phyloP scores from a whole-genome alignment of 169 alveolate genomes.

The Ichthyophthirius multifiliis region DNA sequence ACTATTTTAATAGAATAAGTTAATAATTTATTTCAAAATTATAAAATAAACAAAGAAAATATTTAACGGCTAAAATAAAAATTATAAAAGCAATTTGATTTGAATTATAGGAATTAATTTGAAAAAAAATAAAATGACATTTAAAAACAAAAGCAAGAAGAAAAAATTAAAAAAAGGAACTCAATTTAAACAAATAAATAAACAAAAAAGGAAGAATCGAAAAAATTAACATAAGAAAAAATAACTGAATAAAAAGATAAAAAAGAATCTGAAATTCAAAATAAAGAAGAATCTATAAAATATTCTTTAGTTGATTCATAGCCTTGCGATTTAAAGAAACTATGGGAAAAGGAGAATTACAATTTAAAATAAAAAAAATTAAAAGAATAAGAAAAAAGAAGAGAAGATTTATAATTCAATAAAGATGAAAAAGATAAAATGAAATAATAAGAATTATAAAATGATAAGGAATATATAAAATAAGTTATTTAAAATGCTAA shows the following conservation, averaged over 20 bases:
- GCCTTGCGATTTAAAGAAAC: not conserved
- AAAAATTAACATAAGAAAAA: not conserved
- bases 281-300: not conserved
- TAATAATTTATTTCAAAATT: not conserved
- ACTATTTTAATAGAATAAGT: not conserved
- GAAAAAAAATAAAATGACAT: not conserved
- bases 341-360: not conserved
- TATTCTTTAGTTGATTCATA: not conserved
- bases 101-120: not conserved
- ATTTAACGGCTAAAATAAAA: not conserved
- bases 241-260: not conserved
- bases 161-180: not conserved
- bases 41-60: not conserved
- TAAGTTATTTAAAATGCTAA: not conserved
- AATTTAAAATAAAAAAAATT: not conserved
- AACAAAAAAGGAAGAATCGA: not conserved
- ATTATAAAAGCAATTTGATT: not conserved
- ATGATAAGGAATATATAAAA: not conserved
- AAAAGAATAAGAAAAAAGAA: not conserved
- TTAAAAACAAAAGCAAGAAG: not conserved
- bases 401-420: not conserved
- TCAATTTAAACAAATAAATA: not conserved
- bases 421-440: not conserved
- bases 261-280: not conserved
- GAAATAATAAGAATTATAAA: not conserved